Conservation (phyloP, 2,329 filamentous ascomycete genomes). For the Cordyceps pruinosa region DNA sequence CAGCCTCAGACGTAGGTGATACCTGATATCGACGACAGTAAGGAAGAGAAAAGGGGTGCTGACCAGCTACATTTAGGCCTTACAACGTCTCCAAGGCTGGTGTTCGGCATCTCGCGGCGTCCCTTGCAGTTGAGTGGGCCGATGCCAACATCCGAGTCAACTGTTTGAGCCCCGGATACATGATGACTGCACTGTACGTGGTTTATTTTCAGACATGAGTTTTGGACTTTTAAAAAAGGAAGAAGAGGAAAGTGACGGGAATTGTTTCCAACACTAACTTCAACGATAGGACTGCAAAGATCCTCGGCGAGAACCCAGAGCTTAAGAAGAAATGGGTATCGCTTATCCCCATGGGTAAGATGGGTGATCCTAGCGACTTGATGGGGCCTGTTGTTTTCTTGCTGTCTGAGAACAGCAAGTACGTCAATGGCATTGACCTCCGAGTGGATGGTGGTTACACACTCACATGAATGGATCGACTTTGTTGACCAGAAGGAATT, state of each 20-base stretch:
- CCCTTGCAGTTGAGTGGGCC: constrained; percentile 91
- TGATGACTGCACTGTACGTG: constrained; percentile 84
- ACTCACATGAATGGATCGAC: constrained; percentile 56
- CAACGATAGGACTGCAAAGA: constrained; percentile 70
- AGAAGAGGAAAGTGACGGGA: no score
- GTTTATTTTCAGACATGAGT: background rate
- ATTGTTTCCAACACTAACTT: background rate
- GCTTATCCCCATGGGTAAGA: constrained; percentile 85
- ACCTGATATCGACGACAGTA: background rate
- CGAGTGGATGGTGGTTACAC: constrained; percentile 86
- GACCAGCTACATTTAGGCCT: constrained; percentile 40
- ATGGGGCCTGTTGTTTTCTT: constrained; percentile 90
- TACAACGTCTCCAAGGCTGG: constrained; percentile 94
- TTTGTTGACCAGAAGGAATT: background rate
- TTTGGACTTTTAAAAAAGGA: background rate
- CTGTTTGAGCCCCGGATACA: constrained; percentile 92
- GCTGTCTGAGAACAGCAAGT: constrained; percentile 68
- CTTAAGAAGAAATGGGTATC: constrained; percentile 87
- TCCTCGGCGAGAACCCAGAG: constrained; percentile 86
- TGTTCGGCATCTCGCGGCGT: constrained; percentile 79
- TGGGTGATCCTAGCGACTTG: constrained; percentile 85
- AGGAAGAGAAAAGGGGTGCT: constrained; percentile 5
- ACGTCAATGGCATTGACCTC: constrained; percentile 67
- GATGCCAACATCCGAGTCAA: constrained; percentile 83
- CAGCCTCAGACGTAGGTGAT: constrained; percentile 69